These are phyloP conservation scores for Liquidambar formosana DNA, from an alignment of 164 flowering plant genomes.

Conservation along the genomic window DNA sequence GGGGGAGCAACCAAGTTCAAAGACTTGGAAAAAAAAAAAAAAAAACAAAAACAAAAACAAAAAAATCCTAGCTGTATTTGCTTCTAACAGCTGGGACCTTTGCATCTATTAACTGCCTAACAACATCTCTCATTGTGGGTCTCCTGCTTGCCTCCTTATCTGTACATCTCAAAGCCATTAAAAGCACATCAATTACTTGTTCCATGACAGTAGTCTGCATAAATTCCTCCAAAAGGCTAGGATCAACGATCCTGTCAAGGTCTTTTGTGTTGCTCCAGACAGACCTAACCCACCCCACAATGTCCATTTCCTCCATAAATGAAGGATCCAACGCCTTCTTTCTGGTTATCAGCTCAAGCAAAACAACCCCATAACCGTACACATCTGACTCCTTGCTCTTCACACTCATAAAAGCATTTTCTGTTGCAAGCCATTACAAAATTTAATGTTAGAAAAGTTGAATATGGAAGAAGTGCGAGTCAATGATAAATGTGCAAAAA, in stretches of 20 bases:
- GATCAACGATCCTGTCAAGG: conserved; percentile 50
- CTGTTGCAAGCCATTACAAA: conserved; percentile 32
- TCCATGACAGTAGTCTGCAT: conserved; percentile 37
- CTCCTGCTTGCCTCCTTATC: conserved; percentile 53
- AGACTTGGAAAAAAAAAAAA: no score
- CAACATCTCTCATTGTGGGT: conserved; percentile 79
- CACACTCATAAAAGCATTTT: conserved; percentile 57
- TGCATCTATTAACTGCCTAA: conserved; percentile 43
- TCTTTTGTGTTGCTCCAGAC: conserved; percentile 36
- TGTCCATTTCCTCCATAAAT: conserved; percentile 41
- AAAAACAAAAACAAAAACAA: background rate
- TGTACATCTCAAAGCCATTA: conserved; percentile 68
- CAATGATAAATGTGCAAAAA: background rate
- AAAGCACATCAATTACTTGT: conserved; percentile 46
- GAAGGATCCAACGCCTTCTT: conserved; percentile 58
- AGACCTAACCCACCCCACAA: conserved; percentile 58
- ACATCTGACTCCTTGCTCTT: conserved; percentile 70
- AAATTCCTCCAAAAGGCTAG: conserved; percentile 47
- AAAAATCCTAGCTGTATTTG: conserved; percentile 8
- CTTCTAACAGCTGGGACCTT: conserved; percentile 6
- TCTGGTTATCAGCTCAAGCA: conserved; percentile 70
- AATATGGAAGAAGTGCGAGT: background rate
- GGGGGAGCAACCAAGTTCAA: no score
- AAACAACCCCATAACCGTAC: conserved; percentile 80
- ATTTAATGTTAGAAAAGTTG: background rate